phyloP scores from a whole-genome alignment of 129 eudicot species.

The Cynara cardunculus region DNA sequence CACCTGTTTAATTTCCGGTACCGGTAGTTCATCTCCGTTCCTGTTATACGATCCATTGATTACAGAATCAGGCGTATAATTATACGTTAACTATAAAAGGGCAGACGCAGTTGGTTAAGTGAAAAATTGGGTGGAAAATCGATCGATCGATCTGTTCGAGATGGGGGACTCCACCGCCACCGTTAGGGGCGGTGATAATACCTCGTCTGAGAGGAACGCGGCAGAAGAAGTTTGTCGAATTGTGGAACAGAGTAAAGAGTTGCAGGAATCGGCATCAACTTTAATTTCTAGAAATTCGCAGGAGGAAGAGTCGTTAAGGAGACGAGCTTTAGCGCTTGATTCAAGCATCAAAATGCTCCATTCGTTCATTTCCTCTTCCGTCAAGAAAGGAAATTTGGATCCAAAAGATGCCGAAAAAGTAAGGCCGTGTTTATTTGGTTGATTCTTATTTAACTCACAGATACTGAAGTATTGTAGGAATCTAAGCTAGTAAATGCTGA shows the following conservation, averaged over 20 bases:
- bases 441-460: not conserved
- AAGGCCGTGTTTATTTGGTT: not conserved
- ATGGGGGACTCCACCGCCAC: slow-evolving; percentile 42
- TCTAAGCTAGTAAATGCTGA: not conserved
- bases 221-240: slow-evolving; percentile 53
- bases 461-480: not conserved
- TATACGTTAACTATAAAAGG: slow-evolving; percentile 1
- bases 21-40: not conserved
- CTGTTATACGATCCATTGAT: slow-evolving; percentile 11
- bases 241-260: slow-evolving; percentile 67
- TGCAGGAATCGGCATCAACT: slow-evolving; percentile 71
- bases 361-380: slow-evolving; percentile 37
- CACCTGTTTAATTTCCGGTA: not conserved
- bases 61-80: slow-evolving; percentile 12
- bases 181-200: slow-evolving; percentile 28
- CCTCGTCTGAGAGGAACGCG: slow-evolving; percentile 30
- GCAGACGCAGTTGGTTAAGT: not conserved
- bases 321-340: slow-evolving; percentile 57
- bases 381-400: slow-evolving; percentile 38
- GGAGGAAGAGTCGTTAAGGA: slow-evolving; percentile 68
- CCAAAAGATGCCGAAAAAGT: slow-evolving; percentile 62
- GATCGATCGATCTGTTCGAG: slow-evolving; percentile 19
- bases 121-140: not conserved
- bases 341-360: slow-evolving; percentile 42
- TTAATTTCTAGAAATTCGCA: slow-evolving; percentile 55